Conservation (phyloP, 495 filamentous ascomycete species). For the Lepidopterella palustris region DNA sequence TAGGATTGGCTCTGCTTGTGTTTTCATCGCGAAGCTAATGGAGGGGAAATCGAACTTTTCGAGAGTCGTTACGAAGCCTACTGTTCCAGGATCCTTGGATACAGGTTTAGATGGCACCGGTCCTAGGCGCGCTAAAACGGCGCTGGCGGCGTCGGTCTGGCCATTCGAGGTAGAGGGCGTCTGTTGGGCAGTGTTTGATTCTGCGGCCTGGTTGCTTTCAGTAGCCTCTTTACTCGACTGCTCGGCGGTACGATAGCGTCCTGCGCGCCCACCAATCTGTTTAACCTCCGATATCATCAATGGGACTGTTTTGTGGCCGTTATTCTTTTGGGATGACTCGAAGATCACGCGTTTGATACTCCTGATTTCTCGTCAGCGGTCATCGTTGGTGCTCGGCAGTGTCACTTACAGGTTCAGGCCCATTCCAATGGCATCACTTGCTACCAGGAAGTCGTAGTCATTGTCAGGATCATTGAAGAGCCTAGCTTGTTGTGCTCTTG, state of each 20-base stretch:
- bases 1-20: slow-evolving; percentile 56
- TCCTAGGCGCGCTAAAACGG: too few relatives aligned
- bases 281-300: slow-evolving; percentile 75
- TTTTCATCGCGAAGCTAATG: slow-evolving; percentile 55
- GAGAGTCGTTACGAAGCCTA: slow-evolving; percentile 77
- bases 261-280: slow-evolving; percentile 91
- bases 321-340: slow-evolving; percentile 63
- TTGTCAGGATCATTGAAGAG: slow-evolving; percentile 92
- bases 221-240: slow-evolving; percentile 39
- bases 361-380: slow-evolving; percentile 33
- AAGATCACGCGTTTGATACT: slow-evolving; percentile 90
- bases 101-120: too few relatives aligned
- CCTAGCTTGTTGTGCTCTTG: slow-evolving; percentile 78
- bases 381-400: not conserved
- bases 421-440: slow-evolving; percentile 97
- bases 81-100: too few relatives aligned
- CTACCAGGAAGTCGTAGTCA: slow-evolving; percentile 89
- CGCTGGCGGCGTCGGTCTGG: too few relatives aligned
- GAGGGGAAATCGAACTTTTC: slow-evolving; percentile 59
- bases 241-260: slow-evolving; percentile 70
- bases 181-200: too few relatives aligned
- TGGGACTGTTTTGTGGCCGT: slow-evolving; percentile 44
- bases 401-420: slow-evolving; percentile 73
- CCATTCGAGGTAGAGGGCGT: too few relatives aligned
- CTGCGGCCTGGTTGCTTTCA: too few relatives aligned